phyloP scores from a whole-genome alignment of 2,329 filamentous ascomycete genomes.

The Aspergillus ochraceus region DNA sequence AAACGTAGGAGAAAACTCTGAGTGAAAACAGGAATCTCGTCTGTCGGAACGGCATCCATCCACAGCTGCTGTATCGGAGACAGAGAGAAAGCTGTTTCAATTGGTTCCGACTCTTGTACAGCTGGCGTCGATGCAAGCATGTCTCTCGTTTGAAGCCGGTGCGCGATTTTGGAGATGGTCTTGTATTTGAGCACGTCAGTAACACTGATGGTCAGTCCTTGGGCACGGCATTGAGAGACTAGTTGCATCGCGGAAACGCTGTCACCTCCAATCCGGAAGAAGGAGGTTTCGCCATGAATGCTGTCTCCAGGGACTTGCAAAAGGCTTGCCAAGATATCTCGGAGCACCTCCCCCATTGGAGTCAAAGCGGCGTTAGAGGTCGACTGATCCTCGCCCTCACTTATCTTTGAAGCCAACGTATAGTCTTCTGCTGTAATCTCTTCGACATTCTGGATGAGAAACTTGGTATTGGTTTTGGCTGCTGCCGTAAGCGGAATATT shows the following conservation, averaged over 20 bases:
- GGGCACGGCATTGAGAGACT: background rate
- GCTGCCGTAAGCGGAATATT: background rate
- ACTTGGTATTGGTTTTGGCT: background rate
- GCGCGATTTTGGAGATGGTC: background rate
- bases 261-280: slow-evolving; percentile 43
- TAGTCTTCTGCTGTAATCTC: too few species aligned
- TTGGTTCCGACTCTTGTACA: background rate
- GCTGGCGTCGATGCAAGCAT: too few species aligned
- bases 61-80: slow-evolving; percentile 26
- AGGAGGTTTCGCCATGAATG: slow-evolving; percentile 23
- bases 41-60: slow-evolving; percentile 10
- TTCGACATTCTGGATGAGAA: too few species aligned
- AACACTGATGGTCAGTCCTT: background rate
- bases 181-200: background rate
- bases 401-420: too few species aligned
- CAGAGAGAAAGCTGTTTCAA: slow-evolving; percentile 19
- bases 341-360: background rate
- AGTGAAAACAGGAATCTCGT: slow-evolving; percentile 19
- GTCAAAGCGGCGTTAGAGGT: background rate
- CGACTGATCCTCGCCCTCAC: too few species aligned
- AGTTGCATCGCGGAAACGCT: slow-evolving; percentile 44
- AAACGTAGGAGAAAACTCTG: slow-evolving; percentile 25
- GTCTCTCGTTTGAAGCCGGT: too few species aligned
- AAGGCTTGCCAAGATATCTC: background rate
- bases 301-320: background rate